Conservation (phyloP, 2,329 filamentous ascomycete genomes). For the Ophiosphaerella herpotricha region DNA sequence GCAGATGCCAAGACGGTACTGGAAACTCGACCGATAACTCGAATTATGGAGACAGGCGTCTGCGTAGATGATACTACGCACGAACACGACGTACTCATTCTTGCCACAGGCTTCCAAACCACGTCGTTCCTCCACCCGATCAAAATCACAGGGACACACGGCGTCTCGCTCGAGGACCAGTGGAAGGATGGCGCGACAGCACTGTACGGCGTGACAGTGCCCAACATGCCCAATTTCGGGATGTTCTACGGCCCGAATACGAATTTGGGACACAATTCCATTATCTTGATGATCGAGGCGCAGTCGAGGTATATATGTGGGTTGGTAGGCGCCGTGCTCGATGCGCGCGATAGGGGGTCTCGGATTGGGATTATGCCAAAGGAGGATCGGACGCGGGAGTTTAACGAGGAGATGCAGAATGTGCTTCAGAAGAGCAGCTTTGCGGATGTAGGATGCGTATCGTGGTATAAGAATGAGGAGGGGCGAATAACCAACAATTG, state of each 20-base stretch:
- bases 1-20: constrained; percentile 54
- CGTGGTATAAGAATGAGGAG: constrained; percentile 62
- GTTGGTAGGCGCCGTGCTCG: constrained; percentile 55
- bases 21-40: constrained; percentile 56
- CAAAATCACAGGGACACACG: constrained; percentile 53
- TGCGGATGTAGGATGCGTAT: constrained; percentile 59
- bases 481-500: constrained; percentile 64
- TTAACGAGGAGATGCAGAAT: constrained; percentile 54
- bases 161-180: constrained; percentile 53
- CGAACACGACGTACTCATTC: constrained; percentile 60
- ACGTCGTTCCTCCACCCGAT: constrained; percentile 65
- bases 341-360: constrained; percentile 48
- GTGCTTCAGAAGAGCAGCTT: constrained; percentile 54
- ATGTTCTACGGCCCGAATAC: constrained; percentile 65
- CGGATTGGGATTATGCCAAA: constrained; percentile 54
- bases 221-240: constrained; percentile 60
- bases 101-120: constrained; percentile 64
- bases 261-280: constrained; percentile 59
- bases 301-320: constrained; percentile 60
- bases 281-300: constrained; percentile 66
- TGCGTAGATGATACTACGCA: constrained; percentile 50
- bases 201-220: constrained; percentile 57
- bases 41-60: constrained; percentile 55
- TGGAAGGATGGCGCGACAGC: constrained; percentile 60
- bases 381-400: constrained; percentile 44